Evolutionary conservation across 208 protist species (phyloP), one percentile per base, ranked within the genome.

Genomic region (Strigomonas culicis): DNA sequence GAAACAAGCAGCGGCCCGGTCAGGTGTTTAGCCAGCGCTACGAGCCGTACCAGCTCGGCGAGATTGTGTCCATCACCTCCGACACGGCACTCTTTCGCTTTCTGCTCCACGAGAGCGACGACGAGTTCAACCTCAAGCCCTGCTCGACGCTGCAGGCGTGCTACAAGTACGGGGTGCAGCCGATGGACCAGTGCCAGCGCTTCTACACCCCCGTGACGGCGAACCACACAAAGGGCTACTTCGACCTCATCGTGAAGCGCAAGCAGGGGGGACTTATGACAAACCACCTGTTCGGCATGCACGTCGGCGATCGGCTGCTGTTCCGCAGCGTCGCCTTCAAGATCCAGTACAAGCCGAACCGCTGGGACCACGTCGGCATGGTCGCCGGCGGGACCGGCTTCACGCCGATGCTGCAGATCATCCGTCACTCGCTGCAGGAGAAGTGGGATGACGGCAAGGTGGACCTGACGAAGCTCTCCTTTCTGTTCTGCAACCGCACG

Each of bases 321-420:
- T 93, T 96, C 60, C 80, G 86, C 11, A 86, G 80, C 52, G 80
- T 92, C 11, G 75, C 77, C 32, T 92, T 92, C 70, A 93, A 94
- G 58, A 77, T 94, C 24, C 83, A 92, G 70, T 97, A 97, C 73
- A 66, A 64, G 49, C 82, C 85, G 15, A 94, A 91, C 55, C 77
- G 77, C 6, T 95, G 88, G 78, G 84, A 85, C 34, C 82, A 96
- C 60, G 80, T 98, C 13, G 92, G 90, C 31, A 96, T 98, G 90
- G 91, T 98, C 39, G 89, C 86, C 21, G 94, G 94, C 39, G 94
- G 94, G 60, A 96, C 95, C 2, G 95, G 95, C 24, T 97, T 97
- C 79, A 98, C 95, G 0, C 95, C 95, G 1, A 97, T 97, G 83
- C 63, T 97, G 31, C 95, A 98, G 67, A 87, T 97, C 39, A 90